Conservation (phyloP, 495 filamentous ascomycete species). For the Gamarada debralockiae region DNA sequence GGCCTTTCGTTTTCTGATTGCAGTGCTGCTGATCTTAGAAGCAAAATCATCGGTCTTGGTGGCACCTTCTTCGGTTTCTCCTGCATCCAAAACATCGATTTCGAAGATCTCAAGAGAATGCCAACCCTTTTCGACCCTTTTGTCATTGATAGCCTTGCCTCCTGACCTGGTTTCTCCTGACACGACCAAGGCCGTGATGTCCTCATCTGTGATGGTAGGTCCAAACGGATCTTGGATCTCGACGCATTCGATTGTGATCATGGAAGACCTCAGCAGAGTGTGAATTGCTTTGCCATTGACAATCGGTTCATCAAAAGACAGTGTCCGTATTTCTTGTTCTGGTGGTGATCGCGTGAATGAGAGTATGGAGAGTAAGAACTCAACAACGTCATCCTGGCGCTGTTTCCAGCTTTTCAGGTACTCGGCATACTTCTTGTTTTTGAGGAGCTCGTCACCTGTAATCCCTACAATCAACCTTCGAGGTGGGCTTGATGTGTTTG, state of each 20-base stretch:
- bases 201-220: conserved; percentile 81
- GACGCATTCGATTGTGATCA: conserved; percentile 62
- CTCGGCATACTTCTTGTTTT: conserved; percentile 83
- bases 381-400: conserved; percentile 59
- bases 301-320: conserved; percentile 8
- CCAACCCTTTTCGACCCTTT: conserved; percentile 77
- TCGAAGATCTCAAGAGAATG: conserved; percentile 72
- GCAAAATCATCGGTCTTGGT: conserved; percentile 56
- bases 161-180: conserved; percentile 87
- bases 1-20: conserved; percentile 45
- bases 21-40: conserved; percentile 87
- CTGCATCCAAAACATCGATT: conserved; percentile 82
- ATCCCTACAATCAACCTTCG: conserved; percentile 75
- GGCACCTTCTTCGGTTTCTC: conserved; percentile 46
- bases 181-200: conserved; percentile 76
- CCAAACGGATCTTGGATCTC: conserved; percentile 88
- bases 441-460: conserved; percentile 78
- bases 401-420: conserved; percentile 73
- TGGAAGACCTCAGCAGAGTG: conserved; percentile 37
- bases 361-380: conserved; percentile 70
- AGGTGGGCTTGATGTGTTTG: conserved; percentile 26
- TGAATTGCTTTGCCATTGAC: conserved; percentile 25
- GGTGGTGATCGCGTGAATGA: conserved; percentile 34
- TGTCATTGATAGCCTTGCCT: conserved; percentile 78
- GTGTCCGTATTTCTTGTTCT: conserved; percentile 33